Base-by-base conservation (phyloP, 768 basidiomycete genomes). In the Leccinellum rugosiceps region DNA sequence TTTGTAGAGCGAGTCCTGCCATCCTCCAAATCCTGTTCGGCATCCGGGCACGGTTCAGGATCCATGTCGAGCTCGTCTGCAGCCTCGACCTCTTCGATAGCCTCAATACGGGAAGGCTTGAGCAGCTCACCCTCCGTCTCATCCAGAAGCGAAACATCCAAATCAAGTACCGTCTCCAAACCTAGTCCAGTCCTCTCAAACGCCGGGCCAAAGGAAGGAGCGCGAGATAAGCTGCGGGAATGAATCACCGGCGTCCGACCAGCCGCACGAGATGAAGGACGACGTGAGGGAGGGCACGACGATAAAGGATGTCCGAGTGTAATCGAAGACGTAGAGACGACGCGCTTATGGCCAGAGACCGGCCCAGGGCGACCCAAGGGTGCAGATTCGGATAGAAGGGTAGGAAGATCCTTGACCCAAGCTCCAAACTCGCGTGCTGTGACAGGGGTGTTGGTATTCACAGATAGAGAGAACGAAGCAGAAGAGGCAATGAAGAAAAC, bases 381-480 rank as follows among this genome's bases (percentile, higher is more conserved):
- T 15, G 45, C 61, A 25, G 69, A 77, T 47, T 76, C 76, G 50
- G 81, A 83, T 50, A 96, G 78, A 52, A 92, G 78, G 26, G 80
- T 75, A 25, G 92, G 90, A n/a, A 99, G 77, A 63, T 86, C 85
- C 72, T 83, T 86, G 56, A 87, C 79, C 96, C 96, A 99, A 41
- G 72, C 67, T 11, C 94, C 94, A 66, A 99, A 92, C 56, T 91
- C 92, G 41, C 78, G 79, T 17, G 96, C 96, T 25, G 83, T 82
- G 55, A 90, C 85, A 13, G 68, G 72, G 1, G 25, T 35, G 10
- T 53, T 79, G 50, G 76, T 69, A 23, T 52, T 59, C 4, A 52
- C 52, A 4, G 50, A 67, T 0, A 63, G 56, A 38, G 65, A 63
- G 13, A 59, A 67, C 3, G 67, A 67, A 62, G 88, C 90, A 43